A percentile compares a stretch with the other conserved stretches of the same genome.
phyloP scores from a whole-genome alignment of 805 yeast species.

The Lipomyces kockii region DNA sequence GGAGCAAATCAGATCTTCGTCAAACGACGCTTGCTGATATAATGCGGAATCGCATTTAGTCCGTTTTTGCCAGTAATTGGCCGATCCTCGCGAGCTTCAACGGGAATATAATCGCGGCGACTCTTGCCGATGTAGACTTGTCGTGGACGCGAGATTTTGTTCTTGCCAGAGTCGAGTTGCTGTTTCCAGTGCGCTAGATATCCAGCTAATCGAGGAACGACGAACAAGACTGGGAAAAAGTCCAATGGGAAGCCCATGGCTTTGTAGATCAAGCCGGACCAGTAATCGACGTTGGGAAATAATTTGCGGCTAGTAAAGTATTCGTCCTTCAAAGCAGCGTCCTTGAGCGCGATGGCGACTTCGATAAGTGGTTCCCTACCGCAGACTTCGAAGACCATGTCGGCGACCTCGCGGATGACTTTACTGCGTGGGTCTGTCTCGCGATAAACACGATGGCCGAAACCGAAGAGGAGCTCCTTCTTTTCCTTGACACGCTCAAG shows the following conservation, averaged over 20 bases:
- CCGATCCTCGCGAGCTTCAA: conserved; percentile 28
- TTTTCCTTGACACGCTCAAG: conserved; percentile 31
- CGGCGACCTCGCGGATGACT: conserved; percentile 35
- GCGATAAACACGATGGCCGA: conserved; percentile 36
- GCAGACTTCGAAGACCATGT: conserved; percentile 35
- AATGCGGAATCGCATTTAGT: conserved; percentile 31
- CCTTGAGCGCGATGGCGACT: conserved; percentile 34
- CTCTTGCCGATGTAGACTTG: conserved; percentile 33
- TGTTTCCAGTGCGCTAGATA: conserved; percentile 37
- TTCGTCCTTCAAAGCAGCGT: conserved; percentile 33
- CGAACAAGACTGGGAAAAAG: conserved; percentile 35
- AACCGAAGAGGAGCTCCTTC: conserved; percentile 34
- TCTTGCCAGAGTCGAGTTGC: conserved; percentile 34
- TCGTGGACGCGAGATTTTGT: conserved; percentile 34
- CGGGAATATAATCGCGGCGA: conserved; percentile 32
- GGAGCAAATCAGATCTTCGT: conserved; percentile 14
- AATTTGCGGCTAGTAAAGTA: conserved; percentile 34
- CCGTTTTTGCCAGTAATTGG: conserved; percentile 22
- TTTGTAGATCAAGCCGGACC: conserved; percentile 37
- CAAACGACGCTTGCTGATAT: conserved; percentile 32
- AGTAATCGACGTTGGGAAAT: conserved; percentile 35
- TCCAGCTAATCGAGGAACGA: conserved; percentile 36
- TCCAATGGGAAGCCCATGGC: conserved; percentile 38
- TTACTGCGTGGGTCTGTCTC: conserved; percentile 35
- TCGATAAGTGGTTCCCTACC: conserved; percentile 35